phyloP scores from a whole-genome alignment of 2,329 filamentous ascomycete genomes.

The Fusarium algeriense region DNA sequence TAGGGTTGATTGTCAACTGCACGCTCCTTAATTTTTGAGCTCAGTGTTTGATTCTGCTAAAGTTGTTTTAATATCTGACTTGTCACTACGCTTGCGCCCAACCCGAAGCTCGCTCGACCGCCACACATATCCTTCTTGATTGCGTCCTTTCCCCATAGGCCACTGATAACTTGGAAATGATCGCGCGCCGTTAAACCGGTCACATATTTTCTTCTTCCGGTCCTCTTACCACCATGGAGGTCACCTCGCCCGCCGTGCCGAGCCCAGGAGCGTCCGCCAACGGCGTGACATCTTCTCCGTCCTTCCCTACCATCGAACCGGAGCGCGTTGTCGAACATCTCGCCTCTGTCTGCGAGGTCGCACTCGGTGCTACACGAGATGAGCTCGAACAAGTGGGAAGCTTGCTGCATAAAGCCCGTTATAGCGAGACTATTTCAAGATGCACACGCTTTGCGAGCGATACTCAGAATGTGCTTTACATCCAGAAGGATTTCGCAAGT shows the following conservation, averaged over 20 bases:
- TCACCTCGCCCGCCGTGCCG: conserved; percentile 60
- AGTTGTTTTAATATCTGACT: conserved; percentile 34
- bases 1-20: conserved; percentile 18
- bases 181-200: conserved; percentile 39
- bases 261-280: conserved; percentile 57
- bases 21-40: conserved; percentile 41
- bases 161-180: conserved; percentile 49
- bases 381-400: conserved; percentile 87
- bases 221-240: conserved; percentile 62
- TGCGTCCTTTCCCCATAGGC: conserved; percentile 18
- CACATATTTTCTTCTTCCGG: conserved; percentile 26
- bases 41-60: conserved; percentile 30
- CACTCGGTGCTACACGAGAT: conserved; percentile 78
- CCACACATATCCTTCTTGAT: conserved; percentile 26
- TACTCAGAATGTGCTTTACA: conserved; percentile 87
- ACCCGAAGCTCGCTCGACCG: conserved; percentile 24
- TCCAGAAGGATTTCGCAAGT: conserved; percentile 82
- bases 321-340: conserved; percentile 78
- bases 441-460: conserved; percentile 92
- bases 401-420: conserved; percentile 78
- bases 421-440: conserved; percentile 85
- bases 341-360: conserved; percentile 76
- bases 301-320: conserved; percentile 74
- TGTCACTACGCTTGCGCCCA: conserved; percentile 28
- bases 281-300: conserved; percentile 57